A percentile compares a stretch with the other conserved stretches of the same genome.
phyloP scores from a whole-genome alignment of 2,329 filamentous ascomycete species.

The Pseudogymnoascus sp. region DNA sequence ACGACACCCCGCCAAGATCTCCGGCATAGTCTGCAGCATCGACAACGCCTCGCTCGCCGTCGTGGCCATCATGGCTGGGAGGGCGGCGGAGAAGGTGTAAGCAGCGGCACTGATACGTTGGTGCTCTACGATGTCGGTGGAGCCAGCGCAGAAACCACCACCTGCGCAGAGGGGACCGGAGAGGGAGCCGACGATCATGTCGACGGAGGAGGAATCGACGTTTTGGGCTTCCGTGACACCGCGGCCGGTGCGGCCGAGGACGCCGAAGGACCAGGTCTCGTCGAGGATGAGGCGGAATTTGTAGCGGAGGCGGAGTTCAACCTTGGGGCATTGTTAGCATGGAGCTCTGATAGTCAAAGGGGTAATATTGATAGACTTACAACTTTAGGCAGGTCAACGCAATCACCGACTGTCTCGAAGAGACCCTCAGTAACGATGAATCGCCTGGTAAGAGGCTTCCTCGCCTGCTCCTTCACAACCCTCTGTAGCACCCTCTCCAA shows the following conservation, averaged over 20 bases:
- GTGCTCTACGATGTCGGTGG: slow-evolving; percentile 87
- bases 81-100: slow-evolving; percentile 91
- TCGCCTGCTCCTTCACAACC: slow-evolving; percentile 79
- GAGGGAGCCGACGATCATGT: slow-evolving; percentile 95
- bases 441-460: slow-evolving; percentile 75
- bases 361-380: slow-evolving; percentile 41
- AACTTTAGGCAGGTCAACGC: slow-evolving; percentile 76
- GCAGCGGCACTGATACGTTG: slow-evolving; percentile 88
- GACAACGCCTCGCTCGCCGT: slow-evolving; percentile 87
- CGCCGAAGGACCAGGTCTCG: slow-evolving; percentile 95
- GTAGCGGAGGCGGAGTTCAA: slow-evolving; percentile 91
- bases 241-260: slow-evolving; percentile 83
- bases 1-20: slow-evolving; percentile 69
- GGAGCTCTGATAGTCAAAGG: neutral
- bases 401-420: slow-evolving; percentile 86
- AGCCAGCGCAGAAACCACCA: slow-evolving; percentile 91
- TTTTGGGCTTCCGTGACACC: slow-evolving; percentile 95
- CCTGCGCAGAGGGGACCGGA: slow-evolving; percentile 85
- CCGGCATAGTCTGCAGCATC: slow-evolving; percentile 79
- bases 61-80: slow-evolving; percentile 91
- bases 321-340: slow-evolving; percentile 38
- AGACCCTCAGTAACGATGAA: slow-evolving; percentile 96
- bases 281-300: slow-evolving; percentile 97
- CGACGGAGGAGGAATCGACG: slow-evolving; percentile 84
- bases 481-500: slow-evolving; percentile 78